Evolutionary conservation across 2,329 filamentous ascomycete species (phyloP).

Genomic region (Laburnicola sp.): DNA sequence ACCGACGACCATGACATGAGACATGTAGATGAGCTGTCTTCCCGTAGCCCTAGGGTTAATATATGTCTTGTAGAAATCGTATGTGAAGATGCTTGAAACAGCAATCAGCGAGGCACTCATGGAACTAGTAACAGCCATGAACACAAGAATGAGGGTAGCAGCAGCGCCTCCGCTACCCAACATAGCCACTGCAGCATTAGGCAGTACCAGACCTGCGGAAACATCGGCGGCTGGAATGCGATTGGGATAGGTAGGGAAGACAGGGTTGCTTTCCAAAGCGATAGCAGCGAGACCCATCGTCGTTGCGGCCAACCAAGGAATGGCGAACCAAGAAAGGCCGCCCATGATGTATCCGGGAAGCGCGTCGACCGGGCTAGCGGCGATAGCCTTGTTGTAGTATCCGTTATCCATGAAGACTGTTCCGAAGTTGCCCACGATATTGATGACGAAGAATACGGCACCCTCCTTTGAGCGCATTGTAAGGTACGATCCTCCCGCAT

Average conservation of each 20-base stretch:
- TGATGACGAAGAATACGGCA: slow-evolving; percentile 88
- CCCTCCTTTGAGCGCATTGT: slow-evolving; percentile 84
- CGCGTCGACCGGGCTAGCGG: slow-evolving; percentile 80
- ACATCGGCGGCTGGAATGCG: slow-evolving; percentile 76
- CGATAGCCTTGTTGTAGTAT: slow-evolving; percentile 94
- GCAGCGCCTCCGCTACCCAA: slow-evolving; percentile 80
- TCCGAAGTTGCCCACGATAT: slow-evolving; percentile 80
- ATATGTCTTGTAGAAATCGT: slow-evolving; percentile 86
- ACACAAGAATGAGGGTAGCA: slow-evolving; percentile 77
- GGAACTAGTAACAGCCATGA: slow-evolving; percentile 87
- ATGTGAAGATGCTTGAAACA: slow-evolving; percentile 84
- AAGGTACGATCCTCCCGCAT: slow-evolving; percentile 78
- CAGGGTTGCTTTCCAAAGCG: slow-evolving; percentile 72
- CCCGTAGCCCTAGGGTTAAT: slow-evolving; percentile 77
- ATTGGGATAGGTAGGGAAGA: slow-evolving; percentile 72
- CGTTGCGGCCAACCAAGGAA: slow-evolving; percentile 86
- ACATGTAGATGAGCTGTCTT: slow-evolving; percentile 76
- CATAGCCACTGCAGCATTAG: slow-evolving; percentile 80
- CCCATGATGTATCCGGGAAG: slow-evolving; percentile 87
- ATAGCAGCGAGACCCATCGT: slow-evolving; percentile 84
- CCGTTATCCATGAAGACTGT: slow-evolving; percentile 84
- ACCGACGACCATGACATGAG: slow-evolving; percentile 70
- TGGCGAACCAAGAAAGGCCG: slow-evolving; percentile 87
- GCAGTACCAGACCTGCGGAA: slow-evolving; percentile 79
- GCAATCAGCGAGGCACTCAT: slow-evolving; percentile 84